phyloP scores from a whole-genome alignment of 805 yeast genomes.

The Kodamaea jinghongensis region DNA sequence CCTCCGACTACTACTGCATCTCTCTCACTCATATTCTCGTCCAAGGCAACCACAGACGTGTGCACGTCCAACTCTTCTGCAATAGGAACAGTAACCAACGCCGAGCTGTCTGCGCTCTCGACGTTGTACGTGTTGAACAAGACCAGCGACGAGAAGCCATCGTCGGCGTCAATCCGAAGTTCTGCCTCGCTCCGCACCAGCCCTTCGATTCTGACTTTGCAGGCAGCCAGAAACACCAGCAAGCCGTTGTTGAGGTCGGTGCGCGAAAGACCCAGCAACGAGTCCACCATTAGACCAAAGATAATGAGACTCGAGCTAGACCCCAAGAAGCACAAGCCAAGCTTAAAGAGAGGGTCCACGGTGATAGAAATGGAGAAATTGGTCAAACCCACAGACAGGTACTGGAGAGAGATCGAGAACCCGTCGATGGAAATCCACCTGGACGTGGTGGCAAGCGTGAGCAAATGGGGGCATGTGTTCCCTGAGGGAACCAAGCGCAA shows the following conservation, averaged over 20 bases:
- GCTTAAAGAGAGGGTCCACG: neutral
- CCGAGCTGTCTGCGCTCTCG: slow-evolving; percentile 36
- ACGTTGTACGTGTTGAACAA: slow-evolving; percentile 38
- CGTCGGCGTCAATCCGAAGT: slow-evolving; percentile 1
- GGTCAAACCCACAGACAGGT: slow-evolving; percentile 10
- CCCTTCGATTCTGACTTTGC: slow-evolving; percentile 3
- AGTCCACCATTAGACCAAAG: slow-evolving; percentile 2
- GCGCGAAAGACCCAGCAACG: slow-evolving; percentile 2
- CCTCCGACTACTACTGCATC: slow-evolving; percentile 12
- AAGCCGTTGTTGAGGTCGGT: neutral
- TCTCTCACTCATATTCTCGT: slow-evolving; percentile 1
- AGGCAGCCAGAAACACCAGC: neutral
- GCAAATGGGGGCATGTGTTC: slow-evolving; percentile 90
- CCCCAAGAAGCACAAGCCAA: neutral
- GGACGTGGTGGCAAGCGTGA: slow-evolving; percentile 59
- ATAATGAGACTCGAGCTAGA: neutral
- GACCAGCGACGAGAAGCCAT: slow-evolving; percentile 18
- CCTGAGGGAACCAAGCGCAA: slow-evolving; percentile 67
- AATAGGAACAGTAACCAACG: slow-evolving; percentile 35
- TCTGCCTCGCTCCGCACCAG: slow-evolving; percentile 9
- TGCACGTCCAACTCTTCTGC: slow-evolving; percentile 34
- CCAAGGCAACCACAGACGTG: slow-evolving; percentile 22
- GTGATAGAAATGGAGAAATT: neutral
- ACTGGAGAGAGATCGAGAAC: slow-evolving; percentile 47
- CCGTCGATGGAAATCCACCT: slow-evolving; percentile 69